These are phyloP conservation scores for Ceratocystis diversiconidia DNA, from an alignment of 2,329 filamentous ascomycete genomes.

Conservation along the genomic window DNA sequence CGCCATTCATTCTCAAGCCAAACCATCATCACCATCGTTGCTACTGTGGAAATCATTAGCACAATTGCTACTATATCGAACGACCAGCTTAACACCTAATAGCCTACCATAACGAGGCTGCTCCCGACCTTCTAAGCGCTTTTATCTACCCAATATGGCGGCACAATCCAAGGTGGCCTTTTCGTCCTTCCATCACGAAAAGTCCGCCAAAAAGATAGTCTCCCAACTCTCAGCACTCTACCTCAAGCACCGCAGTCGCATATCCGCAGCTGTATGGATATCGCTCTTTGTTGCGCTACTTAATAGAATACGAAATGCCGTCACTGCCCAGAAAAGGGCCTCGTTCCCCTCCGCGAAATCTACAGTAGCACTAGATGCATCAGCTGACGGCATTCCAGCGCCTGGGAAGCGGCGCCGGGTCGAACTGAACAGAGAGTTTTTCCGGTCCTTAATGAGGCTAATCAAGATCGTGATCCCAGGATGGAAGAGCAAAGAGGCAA, in stretches of 20 bases:
- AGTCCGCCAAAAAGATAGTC: constrained; percentile 50
- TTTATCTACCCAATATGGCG: constrained; percentile 41
- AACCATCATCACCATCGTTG: background rate
- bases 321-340: constrained; percentile 83
- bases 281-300: constrained; percentile 65
- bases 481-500: constrained; percentile 75
- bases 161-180: constrained; percentile 55
- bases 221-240: constrained; percentile 58
- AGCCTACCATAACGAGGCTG: background rate
- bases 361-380: constrained; percentile 32
- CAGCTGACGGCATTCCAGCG: constrained; percentile 22
- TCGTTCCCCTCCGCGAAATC: constrained; percentile 51
- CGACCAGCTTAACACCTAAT: background rate
- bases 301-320: constrained; percentile 80
- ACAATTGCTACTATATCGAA: background rate
- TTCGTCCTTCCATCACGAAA: constrained; percentile 31
- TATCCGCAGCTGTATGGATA: constrained; percentile 73
- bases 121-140: background rate
- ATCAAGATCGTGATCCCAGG: constrained; percentile 80
- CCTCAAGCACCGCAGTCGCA: constrained; percentile 62
- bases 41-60: background rate
- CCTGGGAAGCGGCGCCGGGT: constrained; percentile 56
- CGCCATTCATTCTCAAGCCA: background rate
- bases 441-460: constrained; percentile 60
- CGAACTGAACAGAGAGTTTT: constrained; percentile 76